Base-by-base conservation (phyloP, 148 eudicot genomes). In the Vaccinium vitisidaea region DNA sequence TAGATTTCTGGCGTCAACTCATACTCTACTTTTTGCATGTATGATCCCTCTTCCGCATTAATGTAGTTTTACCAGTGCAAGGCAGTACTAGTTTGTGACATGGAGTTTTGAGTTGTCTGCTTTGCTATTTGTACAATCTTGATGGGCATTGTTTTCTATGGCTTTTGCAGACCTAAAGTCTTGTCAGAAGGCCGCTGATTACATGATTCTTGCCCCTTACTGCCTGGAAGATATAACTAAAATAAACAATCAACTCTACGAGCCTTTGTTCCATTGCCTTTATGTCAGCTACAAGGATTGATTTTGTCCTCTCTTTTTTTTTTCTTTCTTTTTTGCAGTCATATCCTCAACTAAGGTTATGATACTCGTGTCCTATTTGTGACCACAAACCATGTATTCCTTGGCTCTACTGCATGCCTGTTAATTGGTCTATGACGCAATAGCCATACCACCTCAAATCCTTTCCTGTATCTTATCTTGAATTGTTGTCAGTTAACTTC, bases 1-100 rank as follows among this genome's bases (percentile, higher is more conserved):
- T 13, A 32, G 49, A 73, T 32, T 73, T 73, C 46, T 73, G 76
- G 48, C 76, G 39, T 74, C 8, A 71, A 74, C 77, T 74, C 49
- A 6, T 74, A 8, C 53, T 7, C 52, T 43, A 19, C 25, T 39
- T 43, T 39, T 75, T 75, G 27, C 78, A 73, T 18, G 53, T 46
- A 43, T 18, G 10, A 43, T 75, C 19, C 78, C 52, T 19, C 6
- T 74, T 18, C 48, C 48, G 32, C n/a, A 16, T 32, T 46, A 71
- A 32, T 74, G 52, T 8, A 71, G 49, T 43, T 75, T 75, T 75
- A 3, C 54, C 16, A 48, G 30, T n/a, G 74, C 54, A 46, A 3
- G 30, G 54, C 55, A n/a, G 4, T 48, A 49, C 30, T 75, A 75
- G 78, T 75, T 75, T 46, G 54, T 46, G 78, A 21, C 53, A 15